phyloP scores from a whole-genome alignment of 2,329 filamentous ascomycete genomes.

The Stachybotrys chartarum region DNA sequence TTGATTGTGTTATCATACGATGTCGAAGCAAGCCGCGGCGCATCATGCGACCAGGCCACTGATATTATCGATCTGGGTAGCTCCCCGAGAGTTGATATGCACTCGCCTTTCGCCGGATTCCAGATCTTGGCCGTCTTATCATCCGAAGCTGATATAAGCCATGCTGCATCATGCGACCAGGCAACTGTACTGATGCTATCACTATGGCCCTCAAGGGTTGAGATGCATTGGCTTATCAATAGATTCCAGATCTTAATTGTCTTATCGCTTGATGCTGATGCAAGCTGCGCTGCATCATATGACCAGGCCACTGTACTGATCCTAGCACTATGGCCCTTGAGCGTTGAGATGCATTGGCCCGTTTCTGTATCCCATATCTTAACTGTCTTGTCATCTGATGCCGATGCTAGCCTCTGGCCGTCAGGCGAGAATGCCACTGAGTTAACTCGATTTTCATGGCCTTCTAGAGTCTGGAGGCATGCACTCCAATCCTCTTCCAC shows the following conservation, averaged over 20 bases:
- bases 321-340: constrained; percentile 5
- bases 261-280: constrained; percentile 3
- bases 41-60: neutral
- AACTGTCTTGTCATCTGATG: constrained; percentile 3
- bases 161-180: neutral
- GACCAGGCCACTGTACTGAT: constrained; percentile 7
- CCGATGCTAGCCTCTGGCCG: constrained; percentile 4
- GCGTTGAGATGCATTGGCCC: constrained; percentile 4
- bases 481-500: neutral
- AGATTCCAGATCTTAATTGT: constrained; percentile 6
- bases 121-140: neutral
- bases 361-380: constrained; percentile 6
- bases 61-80: neutral
- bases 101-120: neutral
- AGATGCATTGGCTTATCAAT: neutral
- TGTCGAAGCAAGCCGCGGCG: neutral
- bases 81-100: neutral
- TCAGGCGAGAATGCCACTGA: constrained; percentile 10
- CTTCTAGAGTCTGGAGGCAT: neutral
- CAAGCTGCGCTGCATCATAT: constrained; percentile 1
- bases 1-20: neutral
- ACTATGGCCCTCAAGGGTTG: neutral
- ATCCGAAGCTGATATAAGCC: neutral
- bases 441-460: neutral
- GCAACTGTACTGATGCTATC: neutral